Evolutionary conservation across 2,329 filamentous ascomycete species (phyloP).

Genomic region (Drechslerella dactyloides): DNA sequence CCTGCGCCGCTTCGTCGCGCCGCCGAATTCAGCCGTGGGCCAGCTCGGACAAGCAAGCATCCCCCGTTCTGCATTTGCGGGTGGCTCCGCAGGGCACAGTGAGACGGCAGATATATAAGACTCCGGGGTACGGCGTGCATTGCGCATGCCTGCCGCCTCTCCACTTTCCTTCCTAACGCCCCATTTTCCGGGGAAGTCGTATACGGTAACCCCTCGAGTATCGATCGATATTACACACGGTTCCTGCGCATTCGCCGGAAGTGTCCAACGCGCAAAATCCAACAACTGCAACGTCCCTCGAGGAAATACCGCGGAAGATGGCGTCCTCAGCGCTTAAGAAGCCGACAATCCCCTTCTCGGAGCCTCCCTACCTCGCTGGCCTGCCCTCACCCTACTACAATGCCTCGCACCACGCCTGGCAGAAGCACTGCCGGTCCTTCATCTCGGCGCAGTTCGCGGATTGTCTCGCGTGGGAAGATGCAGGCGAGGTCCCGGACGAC

Average conservation of each 20-base stretch:
- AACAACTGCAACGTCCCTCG: constrained; percentile 15
- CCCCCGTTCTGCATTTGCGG: not conserved
- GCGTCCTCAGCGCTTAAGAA: constrained; percentile 35
- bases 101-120: not conserved
- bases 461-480: constrained; percentile 73
- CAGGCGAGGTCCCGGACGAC: constrained; percentile 65
- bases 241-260: not conserved
- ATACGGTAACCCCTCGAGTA: no score
- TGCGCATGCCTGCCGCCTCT: not conserved
- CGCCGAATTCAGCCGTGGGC: constrained; percentile 36
- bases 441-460: constrained; percentile 68
- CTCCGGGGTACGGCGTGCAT: not conserved
- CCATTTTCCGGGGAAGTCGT: not conserved
- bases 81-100: not conserved
- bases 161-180: not conserved
- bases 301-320: constrained; percentile 15
- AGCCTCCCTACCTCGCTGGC: constrained; percentile 73
- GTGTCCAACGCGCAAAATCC: constrained; percentile 42
- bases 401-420: constrained; percentile 69
- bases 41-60: not conserved
- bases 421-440: constrained; percentile 72
- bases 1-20: not conserved
- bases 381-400: constrained; percentile 76
- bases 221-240: not conserved
- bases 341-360: constrained; percentile 69